Evolutionary conservation across 129 eudicot genomes (phyloP), one percentile per base, ranked within the genome.

Genomic region (Erigeron canadensis): DNA sequence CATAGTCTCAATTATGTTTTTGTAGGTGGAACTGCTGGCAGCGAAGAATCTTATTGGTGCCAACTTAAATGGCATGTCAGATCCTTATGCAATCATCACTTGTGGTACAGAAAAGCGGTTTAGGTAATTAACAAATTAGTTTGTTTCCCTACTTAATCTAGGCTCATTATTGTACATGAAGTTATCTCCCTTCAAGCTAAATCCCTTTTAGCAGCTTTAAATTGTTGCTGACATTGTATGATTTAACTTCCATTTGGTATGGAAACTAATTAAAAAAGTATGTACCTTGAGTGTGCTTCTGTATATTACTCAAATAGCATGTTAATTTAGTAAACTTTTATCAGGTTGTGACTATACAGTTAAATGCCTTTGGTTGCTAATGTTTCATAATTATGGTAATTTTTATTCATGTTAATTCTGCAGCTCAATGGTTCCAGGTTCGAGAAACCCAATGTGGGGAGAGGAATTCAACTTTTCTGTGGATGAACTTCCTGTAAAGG

Each of bases 371-470:
- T 51, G 62, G 69, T 60, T 76, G 43, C 55, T 79, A 40, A 67
- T 80, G 17, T 15, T n/a, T 16, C 46, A 44, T 71, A 53, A 38
- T 19, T 68, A 45, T 60, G 34, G 41, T 40, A 34, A 40, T 57
- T 56, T 54, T 67, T 18, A n/a, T n/a, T 62, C 45, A 39, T 83
- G 51, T 69, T 77, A 43, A 22, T 70, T 46, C 67, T 81, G 84
- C 80, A 94, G 98, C 73, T 94, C 98, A 34, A 94, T 94, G 98
- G 87, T 94, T 81, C 98, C 98, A 72, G 98, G 98, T 68, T 89
- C 98, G 79, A 84, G 98, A 86, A 94, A 94, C 76, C 98, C 98
- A 56, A 87, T 94, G 98, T 94, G 98, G 98, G 98, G 98, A 42
- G 98, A 94, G 79, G 96, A 89, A 75, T 94, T 94, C 69, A 80